A percentile compares a stretch with the other conserved stretches of the same genome.
phyloP scores from a whole-genome alignment of 2,329 filamentous ascomycete genomes.

The Aspergillus transmontanensis region DNA sequence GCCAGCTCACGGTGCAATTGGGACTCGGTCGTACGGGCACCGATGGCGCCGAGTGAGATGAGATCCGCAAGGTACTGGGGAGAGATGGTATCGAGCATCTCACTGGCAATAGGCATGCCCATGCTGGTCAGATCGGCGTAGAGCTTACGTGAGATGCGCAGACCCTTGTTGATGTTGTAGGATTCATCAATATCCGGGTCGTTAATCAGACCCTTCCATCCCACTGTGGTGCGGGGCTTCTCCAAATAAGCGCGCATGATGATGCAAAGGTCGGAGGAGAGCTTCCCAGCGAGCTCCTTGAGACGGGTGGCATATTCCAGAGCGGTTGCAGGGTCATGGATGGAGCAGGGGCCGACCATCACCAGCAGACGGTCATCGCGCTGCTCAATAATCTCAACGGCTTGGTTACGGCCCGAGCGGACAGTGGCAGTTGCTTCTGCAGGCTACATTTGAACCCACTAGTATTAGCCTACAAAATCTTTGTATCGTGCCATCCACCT shows the following conservation, averaged over 20 bases:
- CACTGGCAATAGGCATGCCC: slow-evolving; percentile 93
- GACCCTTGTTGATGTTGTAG: slow-evolving; percentile 98
- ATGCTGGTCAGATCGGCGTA: slow-evolving; percentile 84
- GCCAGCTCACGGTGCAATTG: slow-evolving; percentile 96
- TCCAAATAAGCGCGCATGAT: slow-evolving; percentile 99
- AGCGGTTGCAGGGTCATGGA: slow-evolving; percentile 88
- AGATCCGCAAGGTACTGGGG: slow-evolving; percentile 97
- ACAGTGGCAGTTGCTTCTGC: slow-evolving; percentile 44
- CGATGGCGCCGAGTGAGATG: slow-evolving; percentile 93
- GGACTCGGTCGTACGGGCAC: slow-evolving; percentile 92
- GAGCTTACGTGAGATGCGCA: slow-evolving; percentile 87
- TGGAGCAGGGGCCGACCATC: slow-evolving; percentile 92
- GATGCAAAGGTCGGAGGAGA: slow-evolving; percentile 81
- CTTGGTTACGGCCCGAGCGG: slow-evolving; percentile 53
- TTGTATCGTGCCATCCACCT: neutral
- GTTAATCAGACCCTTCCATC: slow-evolving; percentile 99
- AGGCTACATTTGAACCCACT: slow-evolving; percentile 30
- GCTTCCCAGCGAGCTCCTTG: slow-evolving; percentile 74
- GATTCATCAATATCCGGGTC: slow-evolving; percentile 97
- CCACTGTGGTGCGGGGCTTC: slow-evolving; percentile 96
- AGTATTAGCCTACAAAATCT: neutral
- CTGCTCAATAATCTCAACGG: slow-evolving; percentile 72
- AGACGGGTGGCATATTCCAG: slow-evolving; percentile 85
- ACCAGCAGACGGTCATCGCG: slow-evolving; percentile 86
- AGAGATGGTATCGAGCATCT: slow-evolving; percentile 99